Evolutionary conservation across 495 filamentous ascomycete genomes (phyloP), one percentile per base, ranked within the genome.

Genomic region (Lasiosphaeriaceae sp.): DNA sequence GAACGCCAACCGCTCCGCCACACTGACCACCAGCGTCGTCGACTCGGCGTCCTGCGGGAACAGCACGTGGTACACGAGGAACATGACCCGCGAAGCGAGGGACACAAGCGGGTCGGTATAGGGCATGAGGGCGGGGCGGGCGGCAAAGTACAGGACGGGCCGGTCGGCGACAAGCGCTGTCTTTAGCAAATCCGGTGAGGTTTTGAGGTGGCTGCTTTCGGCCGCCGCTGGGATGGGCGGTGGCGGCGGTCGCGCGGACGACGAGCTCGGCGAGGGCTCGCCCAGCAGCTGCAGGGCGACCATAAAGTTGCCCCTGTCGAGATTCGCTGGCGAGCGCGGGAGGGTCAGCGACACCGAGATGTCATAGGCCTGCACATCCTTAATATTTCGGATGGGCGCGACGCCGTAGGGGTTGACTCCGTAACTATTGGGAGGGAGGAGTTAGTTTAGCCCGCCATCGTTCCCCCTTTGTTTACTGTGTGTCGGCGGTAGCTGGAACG

Each of bases 241-340:
- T 9, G n/a, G 50, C 21, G 3, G 37, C 22, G 14, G 7, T 20
- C 2, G 11, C 6, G 20, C 44, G 19, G 26, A 31, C 26, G 26
- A 31, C 26, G 26, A 31, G 26, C 26, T 31, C 12, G 23, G 19
- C 24, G 57, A 20, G 17, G 35, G 19, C 11, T 7, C 3, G 23
- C 53, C 39, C 16, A 84, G 74, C 12, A 93, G 76, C 16, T 82
- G 74, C n/a, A 97, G 74, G 50, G 90, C 85, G 14, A 96, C 74
- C 92, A 97, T 97, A 79, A 97, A 97, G 72, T 97, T 97, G 20
- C 93, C 94, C 24, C 68, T 71, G 8, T 68, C 74, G 19, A 83
- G 65, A 66, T 90, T 90, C 2, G 66, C 41, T 0, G 79, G 82
- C 4, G 83, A 84, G 16, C 80, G 76, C 3, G 88, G 88, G 3